Conservation (phyloP, 306 rosid genomes). For the Acacia acuminata region DNA sequence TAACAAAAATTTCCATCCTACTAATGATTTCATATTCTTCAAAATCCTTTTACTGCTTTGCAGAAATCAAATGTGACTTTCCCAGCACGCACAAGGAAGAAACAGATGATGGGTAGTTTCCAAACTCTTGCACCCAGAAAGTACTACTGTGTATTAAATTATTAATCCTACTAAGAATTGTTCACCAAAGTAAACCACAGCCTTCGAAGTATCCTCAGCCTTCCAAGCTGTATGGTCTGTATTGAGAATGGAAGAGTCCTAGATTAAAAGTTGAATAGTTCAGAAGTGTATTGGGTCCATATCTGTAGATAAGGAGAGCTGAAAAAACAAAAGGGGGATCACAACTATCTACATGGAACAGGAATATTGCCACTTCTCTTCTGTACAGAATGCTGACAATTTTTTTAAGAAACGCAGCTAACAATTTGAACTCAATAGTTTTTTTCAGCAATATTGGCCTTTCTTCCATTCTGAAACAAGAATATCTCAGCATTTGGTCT, state of each 20-base stretch:
- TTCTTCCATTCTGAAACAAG: slow-evolving; percentile 11
- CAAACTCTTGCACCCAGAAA: slow-evolving; percentile 11
- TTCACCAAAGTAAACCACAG: not conserved
- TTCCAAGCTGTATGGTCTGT: not conserved
- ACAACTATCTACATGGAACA: not conserved
- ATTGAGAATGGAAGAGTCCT: not conserved
- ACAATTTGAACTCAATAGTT: not conserved
- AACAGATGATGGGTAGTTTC: not conserved
- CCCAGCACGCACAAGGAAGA: not conserved
- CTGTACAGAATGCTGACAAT: not conserved
- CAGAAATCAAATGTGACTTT: not conserved
- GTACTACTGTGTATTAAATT: not conserved
- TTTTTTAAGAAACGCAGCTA: not conserved
- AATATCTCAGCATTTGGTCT: slow-evolving; percentile 17
- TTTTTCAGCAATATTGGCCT: not conserved
- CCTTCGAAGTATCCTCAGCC: not conserved
- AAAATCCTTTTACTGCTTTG: not conserved
- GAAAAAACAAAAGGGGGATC: not conserved
- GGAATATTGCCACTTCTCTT: not conserved
- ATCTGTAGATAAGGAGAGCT: not conserved
- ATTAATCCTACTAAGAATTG: not conserved
- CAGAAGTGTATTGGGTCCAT: not conserved
- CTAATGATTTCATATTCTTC: not conserved
- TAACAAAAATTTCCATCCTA: not conserved
- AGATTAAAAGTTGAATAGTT: not conserved